Base-by-base conservation (phyloP, 73 alveolate species). In the Loxodes magnus region DNA sequence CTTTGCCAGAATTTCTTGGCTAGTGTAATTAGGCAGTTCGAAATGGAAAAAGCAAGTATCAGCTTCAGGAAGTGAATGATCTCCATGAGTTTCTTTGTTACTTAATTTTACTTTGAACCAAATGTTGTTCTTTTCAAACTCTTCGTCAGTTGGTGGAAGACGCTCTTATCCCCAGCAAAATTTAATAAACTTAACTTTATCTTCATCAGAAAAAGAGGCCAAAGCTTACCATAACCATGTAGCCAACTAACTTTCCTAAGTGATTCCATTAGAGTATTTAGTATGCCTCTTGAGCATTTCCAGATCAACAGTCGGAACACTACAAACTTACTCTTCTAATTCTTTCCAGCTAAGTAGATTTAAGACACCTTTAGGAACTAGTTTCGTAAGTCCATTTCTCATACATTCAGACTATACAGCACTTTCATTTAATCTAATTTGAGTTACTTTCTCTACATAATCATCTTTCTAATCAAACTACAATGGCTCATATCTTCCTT, bases 111-210 rank as follows among this genome's bases (percentile, higher is more conserved):
- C 83, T 88, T 92, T 90, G 57, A 93, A 81, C 25, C 95, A 77
- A 31, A 85, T 92, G 48, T 93, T 81, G 27, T 86, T 82, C 28
- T 94, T 75, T 20, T 76, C 86, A 56, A 84, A 93, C 66, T 93
- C 99, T 60, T 90, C 99, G 64, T 93, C 96, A 53, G 90, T 88
- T 2, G 97, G 87, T 2, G 99, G 99, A 34, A 93, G 90, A 54
- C 98, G 64, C 68, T 90, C 94, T 79, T 93, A 87, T 0, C 97
- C 99, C 97, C 97, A 93, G 74, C 97, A 89, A 84, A 93, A 93
- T 63, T 86, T 87, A 36, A 93, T 87, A 56, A 93, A 93, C 60
- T 90, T 86, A 12, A 82, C 79, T 51, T 68, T 83, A 39, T 93
- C 98, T 77, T 82, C 94, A 16, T 85, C 79, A 48, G 88, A 54